These are phyloP conservation scores for Astragalus glycyphyllos DNA, from an alignment of 306 rosid species.

Conservation along the genomic window DNA sequence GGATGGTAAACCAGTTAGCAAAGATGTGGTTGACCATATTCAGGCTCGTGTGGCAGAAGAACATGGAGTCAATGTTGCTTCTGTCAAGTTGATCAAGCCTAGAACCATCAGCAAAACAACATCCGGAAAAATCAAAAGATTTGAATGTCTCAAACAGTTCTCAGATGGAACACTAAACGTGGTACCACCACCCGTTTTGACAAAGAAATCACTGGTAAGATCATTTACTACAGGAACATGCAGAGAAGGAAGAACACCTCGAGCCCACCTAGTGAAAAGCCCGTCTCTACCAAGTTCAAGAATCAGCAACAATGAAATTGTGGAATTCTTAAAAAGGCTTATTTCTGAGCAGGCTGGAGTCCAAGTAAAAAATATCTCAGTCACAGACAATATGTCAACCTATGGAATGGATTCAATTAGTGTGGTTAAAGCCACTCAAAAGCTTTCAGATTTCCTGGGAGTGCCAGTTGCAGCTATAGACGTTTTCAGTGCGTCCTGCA, in stretches of 20 bases:
- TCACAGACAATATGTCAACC: slow-evolving; percentile 62
- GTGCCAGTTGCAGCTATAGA: slow-evolving; percentile 86
- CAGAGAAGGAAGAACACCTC: slow-evolving; percentile 70
- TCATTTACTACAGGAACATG: slow-evolving; percentile 84
- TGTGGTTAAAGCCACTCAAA: slow-evolving; percentile 89
- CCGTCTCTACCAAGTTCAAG: slow-evolving; percentile 46
- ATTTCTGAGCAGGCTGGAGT: slow-evolving; percentile 87
- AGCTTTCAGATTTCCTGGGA: slow-evolving; percentile 87
- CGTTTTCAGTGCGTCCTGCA: slow-evolving; percentile 84
- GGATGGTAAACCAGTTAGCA: slow-evolving; percentile 71
- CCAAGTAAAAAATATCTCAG: slow-evolving; percentile 58
- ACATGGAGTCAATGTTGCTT: slow-evolving; percentile 82
- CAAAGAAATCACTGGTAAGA: slow-evolving; percentile 52
- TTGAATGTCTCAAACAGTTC: slow-evolving; percentile 91
- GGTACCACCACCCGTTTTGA: slow-evolving; percentile 62
- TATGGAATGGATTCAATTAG: slow-evolving; percentile 89
- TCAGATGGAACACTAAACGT: slow-evolving; percentile 68
- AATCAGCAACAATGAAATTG: slow-evolving; percentile 57
- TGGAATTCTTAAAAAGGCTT: slow-evolving; percentile 62
- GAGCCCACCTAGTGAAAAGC: slow-evolving; percentile 50
- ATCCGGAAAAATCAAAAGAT: slow-evolving; percentile 92
- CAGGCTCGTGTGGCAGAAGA: slow-evolving; percentile 83
- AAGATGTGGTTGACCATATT: slow-evolving; percentile 70
- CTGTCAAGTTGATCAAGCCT: slow-evolving; percentile 85
- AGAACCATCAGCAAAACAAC: slow-evolving; percentile 93